Evolutionary conservation across 805 yeast species (phyloP).

Genomic region (Candida chauliodis): DNA sequence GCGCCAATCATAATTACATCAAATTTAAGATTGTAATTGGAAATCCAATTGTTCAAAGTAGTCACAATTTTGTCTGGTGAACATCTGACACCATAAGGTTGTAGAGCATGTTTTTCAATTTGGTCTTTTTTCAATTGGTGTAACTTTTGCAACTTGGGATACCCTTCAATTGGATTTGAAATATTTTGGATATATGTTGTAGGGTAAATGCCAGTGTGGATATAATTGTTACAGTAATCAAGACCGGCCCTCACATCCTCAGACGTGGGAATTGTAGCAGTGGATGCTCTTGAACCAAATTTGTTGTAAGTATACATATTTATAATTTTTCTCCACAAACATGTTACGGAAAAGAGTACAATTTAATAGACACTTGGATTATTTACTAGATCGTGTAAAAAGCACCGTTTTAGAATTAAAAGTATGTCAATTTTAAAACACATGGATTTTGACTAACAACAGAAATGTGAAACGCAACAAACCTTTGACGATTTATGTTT

Average conservation of each 20-base stretch:
- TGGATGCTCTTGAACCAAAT: conserved; percentile 13
- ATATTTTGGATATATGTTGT: conserved; percentile 58
- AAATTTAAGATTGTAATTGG: conserved; percentile 56
- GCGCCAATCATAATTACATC: conserved; percentile 94
- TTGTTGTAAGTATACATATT: conserved; percentile 17
- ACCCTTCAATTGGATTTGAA: conserved; percentile 69
- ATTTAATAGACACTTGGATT: conserved; percentile 6
- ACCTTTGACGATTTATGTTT: conserved; percentile 1
- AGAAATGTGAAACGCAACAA: conserved; percentile 2
- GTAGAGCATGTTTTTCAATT: conserved; percentile 47
- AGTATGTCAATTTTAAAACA: conserved; percentile 2
- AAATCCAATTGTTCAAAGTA: conserved; percentile 60
- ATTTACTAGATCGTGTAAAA: conserved; percentile 5
- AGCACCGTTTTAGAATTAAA: conserved; percentile 1
- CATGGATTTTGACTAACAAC: neutral
- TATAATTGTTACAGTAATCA: conserved; percentile 68
- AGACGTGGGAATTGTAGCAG: neutral
- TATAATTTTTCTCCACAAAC: neutral
- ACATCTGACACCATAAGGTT: conserved; percentile 65
- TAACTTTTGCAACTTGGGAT: conserved; percentile 74
- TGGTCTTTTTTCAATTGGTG: conserved; percentile 64
- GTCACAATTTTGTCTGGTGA: conserved; percentile 51
- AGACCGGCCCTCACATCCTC: conserved; percentile 17
- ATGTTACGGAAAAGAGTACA: conserved; percentile 2
- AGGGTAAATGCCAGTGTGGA: conserved; percentile 48